Conservation (phyloP, 352 stramenopile genomes). For the Phytophthora sp. region DNA sequence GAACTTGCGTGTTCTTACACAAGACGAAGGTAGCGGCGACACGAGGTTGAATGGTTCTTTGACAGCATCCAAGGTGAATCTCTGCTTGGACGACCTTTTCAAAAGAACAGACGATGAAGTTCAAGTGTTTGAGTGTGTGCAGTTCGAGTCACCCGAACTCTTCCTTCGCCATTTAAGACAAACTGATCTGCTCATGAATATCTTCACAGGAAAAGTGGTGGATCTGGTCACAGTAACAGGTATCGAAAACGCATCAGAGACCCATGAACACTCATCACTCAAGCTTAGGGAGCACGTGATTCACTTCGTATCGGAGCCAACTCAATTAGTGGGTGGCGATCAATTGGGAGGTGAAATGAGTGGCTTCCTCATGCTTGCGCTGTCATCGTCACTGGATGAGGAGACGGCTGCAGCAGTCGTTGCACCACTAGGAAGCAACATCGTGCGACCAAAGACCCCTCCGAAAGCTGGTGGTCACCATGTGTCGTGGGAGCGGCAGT, state of each 20-base stretch:
- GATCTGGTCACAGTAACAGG: slow-evolving; percentile 19
- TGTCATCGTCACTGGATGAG: slow-evolving; percentile 53
- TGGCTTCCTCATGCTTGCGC: slow-evolving; percentile 78
- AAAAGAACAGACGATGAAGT: slow-evolving; percentile 39
- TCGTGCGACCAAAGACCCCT: slow-evolving; percentile 9
- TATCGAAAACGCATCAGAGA: slow-evolving; percentile 5
- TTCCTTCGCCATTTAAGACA: slow-evolving; percentile 59
- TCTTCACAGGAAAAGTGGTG: slow-evolving; percentile 45
- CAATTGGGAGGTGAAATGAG: slow-evolving; percentile 60
- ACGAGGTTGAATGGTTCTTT: slow-evolving; percentile 7
- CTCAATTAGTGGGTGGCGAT: slow-evolving; percentile 40
- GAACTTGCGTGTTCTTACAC: slow-evolving; percentile 30
- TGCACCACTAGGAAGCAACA: slow-evolving; percentile 24
- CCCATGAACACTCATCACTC: not conserved
- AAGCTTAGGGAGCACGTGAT: slow-evolving; percentile 27
- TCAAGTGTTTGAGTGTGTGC: slow-evolving; percentile 54
- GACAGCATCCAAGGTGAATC: slow-evolving; percentile 39
- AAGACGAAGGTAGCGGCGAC: slow-evolving; percentile 5
- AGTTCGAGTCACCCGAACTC: slow-evolving; percentile 42
- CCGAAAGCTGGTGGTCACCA: slow-evolving; percentile 13
- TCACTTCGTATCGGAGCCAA: slow-evolving; percentile 70
- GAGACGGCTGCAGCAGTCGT: slow-evolving; percentile 46
- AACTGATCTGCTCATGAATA: slow-evolving; percentile 54
- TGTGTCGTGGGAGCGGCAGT: slow-evolving; percentile 65
- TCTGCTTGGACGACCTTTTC: slow-evolving; percentile 44